These are phyloP conservation scores for Russula olivacea DNA, from an alignment of 768 basidiomycete species.

Conservation along the genomic window DNA sequence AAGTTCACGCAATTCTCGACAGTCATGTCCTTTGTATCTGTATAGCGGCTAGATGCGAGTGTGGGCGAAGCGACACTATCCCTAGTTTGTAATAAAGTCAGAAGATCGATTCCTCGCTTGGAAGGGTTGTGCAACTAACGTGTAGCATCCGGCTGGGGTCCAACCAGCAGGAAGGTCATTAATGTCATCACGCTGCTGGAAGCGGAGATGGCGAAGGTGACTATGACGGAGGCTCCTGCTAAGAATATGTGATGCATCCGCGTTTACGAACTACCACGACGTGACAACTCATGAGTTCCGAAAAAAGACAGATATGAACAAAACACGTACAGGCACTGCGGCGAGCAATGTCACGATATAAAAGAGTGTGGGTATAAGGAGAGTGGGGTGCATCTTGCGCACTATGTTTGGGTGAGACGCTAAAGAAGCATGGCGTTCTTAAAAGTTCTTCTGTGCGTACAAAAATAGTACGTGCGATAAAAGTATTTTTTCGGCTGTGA, in stretches of 20 bases:
- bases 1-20: too few species aligned
- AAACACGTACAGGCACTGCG: conserved; percentile 3
- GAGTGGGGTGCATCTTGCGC: conserved; percentile 12
- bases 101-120: too few species aligned
- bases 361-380: conserved; percentile 4
- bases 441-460: neutral
- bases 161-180: conserved; percentile 38
- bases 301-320: neutral
- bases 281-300: neutral
- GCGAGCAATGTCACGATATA: neutral
- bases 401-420: neutral
- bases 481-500: neutral
- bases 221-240: neutral
- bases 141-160: too few species aligned
- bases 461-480: neutral
- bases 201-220: conserved; percentile 7
- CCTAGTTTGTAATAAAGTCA: too few species aligned
- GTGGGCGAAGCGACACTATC: too few species aligned
- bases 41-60: too few species aligned
- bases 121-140: too few species aligned
- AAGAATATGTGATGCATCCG: neutral
- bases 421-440: conserved; percentile 4
- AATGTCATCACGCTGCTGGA: conserved; percentile 11
- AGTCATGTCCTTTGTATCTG: too few species aligned
- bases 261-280: neutral